Base-by-base conservation (phyloP, 192 early-diverging fungal genomes). In the Coemansia asiatica region DNA sequence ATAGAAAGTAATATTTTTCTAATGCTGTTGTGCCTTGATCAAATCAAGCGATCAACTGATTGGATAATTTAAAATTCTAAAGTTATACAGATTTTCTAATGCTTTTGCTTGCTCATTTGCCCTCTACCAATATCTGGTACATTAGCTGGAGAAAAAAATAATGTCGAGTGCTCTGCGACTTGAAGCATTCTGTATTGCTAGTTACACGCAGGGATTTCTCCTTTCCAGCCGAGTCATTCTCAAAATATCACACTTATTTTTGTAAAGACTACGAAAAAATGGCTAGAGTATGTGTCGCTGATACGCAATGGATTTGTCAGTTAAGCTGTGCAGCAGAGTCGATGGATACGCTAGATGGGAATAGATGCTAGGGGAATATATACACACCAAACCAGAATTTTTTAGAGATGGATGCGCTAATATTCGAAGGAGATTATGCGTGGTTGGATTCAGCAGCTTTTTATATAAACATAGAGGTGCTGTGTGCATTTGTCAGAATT, bases 281-380 rank as follows among this genome's bases (percentile, higher is more conserved):
- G 74, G 74, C 68, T 61, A 75, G 74, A 70, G 74, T 75, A 61
- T 63, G 74, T 75, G 65, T 66, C 74, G 46, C 33, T n/a, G n/a
- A n/a, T 44, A 47, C 13, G 28, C 9, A 31, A 67, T 67, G 65
- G 65, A 67, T 67, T 38, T 56, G 35, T 27, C 60, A 58, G 51
- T 60, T 64, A 60, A 56, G 67, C 57, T 58, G 46, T 60, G 40
- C 40, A n/a, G 58, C 48, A 55, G 48, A 12, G 18, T 6, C 19
- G 47, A 51, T 48, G 55, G 60, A 65, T 64, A 22, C 58, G 54
- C 35, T 22, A 15, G 53, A 18, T 16, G 56, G n/a, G 55, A 53
- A 51, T 60, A 33, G 40, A 60, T 59, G 59, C 44, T 27, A 22
- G 38, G 21, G 40, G 31, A 23, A 60, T 60, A 40, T 33, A 33